Evolutionary conservation across 2,329 filamentous ascomycete genomes (phyloP).

Genomic region (Neobulgaria alba): DNA sequence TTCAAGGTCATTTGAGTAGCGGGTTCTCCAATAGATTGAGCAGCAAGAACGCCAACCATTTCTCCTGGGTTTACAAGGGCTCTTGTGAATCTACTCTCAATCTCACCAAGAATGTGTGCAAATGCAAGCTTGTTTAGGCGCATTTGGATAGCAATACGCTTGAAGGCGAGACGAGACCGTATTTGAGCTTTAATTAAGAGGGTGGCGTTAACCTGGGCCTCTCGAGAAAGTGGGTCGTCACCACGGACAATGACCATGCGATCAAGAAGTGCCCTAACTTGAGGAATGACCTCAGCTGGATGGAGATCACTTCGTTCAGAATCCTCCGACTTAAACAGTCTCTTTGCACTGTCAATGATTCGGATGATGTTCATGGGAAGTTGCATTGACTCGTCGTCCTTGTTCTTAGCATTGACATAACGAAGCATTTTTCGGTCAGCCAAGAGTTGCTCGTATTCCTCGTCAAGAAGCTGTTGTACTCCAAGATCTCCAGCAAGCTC

Average conservation of each 20-base stretch:
- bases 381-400: constrained; percentile 79
- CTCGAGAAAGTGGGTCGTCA: constrained; percentile 67
- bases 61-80: constrained; percentile 86
- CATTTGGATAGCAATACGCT: constrained; percentile 79
- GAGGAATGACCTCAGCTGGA: constrained; percentile 77
- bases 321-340: constrained; percentile 83
- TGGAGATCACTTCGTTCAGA: constrained; percentile 81
- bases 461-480: constrained; percentile 77
- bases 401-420: constrained; percentile 53
- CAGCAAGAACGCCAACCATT: constrained; percentile 96
- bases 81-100: constrained; percentile 81
- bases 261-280: constrained; percentile 65
- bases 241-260: constrained; percentile 82
- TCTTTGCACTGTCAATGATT: constrained; percentile 83
- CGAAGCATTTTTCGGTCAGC: constrained; percentile 71
- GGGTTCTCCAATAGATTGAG: constrained; percentile 96
- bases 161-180: constrained; percentile 84
- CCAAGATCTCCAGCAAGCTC: constrained; percentile 83
- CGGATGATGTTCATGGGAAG: constrained; percentile 85
- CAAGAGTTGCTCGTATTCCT: constrained; percentile 73
- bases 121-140: constrained; percentile 86
- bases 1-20: constrained; percentile 99
- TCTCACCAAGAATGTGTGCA: constrained; percentile 81
- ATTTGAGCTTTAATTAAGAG: constrained; percentile 87
- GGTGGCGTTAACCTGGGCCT: constrained; percentile 84